Evolutionary conservation across 163 green algal genomes (phyloP), one percentile per base, ranked within the genome.

Genomic region (Chlamydomonas reinhardtii): DNA sequence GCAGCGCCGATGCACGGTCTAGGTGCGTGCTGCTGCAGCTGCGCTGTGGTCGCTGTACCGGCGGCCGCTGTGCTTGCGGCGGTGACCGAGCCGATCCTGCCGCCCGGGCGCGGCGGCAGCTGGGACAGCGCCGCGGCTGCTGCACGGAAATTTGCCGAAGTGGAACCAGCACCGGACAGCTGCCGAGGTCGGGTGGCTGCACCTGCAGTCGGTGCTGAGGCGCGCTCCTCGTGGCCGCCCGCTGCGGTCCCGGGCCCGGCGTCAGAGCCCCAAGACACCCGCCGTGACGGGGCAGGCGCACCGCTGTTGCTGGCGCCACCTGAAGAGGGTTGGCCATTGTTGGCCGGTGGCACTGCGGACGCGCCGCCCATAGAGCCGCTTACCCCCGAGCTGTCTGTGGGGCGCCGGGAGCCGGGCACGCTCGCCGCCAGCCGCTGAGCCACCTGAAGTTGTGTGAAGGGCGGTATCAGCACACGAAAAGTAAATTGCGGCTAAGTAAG

Each of bases 71-170:
- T 29, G 59, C 19, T 29, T 19, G 59, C 62, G 12, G 3, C 0
- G 35, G 69, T 27, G 31, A 3, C 66, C 2, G 66, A 73, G 31
- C 31, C 15, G 16, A 0, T 48, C 11, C 35, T 37, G 27, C 39
- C 27, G 25, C 9, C 29, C 4, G 80, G 80, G 22, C 80, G 80
- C 0, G 80, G 80, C 19, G 80, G 80, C 34, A 86, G 80, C 20
- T 73, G 34, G 12, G 31, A 31, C 25, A 86, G 70, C 27, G 79
- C 70, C 29, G 43, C 54, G 6, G 80, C 80, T 6, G 70, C 80
- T 4, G 80, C 80, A 12, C 80, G 80, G 34, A 86, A 32, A 35
- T 35, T 85, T 70, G 65, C 2, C 16, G 48, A 68, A 3, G 48
- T 37, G 4, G 66, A 76, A 15, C 65, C 25, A 2, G 48, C 19